Base-by-base conservation (phyloP, 192 early-diverging fungal species). In the Coemansia sp. region DNA sequence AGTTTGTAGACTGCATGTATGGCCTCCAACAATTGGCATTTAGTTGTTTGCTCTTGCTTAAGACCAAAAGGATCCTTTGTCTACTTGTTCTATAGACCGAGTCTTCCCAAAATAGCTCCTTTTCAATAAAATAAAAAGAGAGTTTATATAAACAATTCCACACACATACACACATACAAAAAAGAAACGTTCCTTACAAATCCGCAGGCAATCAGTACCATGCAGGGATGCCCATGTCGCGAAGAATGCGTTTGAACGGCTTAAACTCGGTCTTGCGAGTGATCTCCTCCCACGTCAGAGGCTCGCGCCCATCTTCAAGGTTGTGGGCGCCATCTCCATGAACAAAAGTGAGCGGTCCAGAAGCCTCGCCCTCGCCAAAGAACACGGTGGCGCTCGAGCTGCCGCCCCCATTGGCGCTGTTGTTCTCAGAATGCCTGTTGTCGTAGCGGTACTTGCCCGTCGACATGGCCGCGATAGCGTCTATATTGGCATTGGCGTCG, bases 191-290 rank as follows among this genome's bases (percentile, higher is more conserved):
- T n/a, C n/a, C n/a, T n/a, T n/a, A n/a, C n/a, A n/a, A n/a, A n/a
- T n/a, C n/a, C n/a, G n/a, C n/a, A n/a, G n/a, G n/a, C n/a, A 16
- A 3, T 16, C 71, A 80, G 60, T 80, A 80, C 77, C 77, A 80
- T 0, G 68, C 58, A 3, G 77, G 77, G 58, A 80, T 80, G 27
- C 71, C 71, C 77, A 80, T 80, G 8, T 80, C 77, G 18, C 71
- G 68, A 60, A 80, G 25, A 14, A 80, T 74, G 16, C 72, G 77
- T 65, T 80, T 80, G 58, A 67, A 80, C 16, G 65, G 77, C 48
- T 80, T 80, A 29, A 45, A 49, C 6, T 74, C 64, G 3, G 66
- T 62, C 65, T 80, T 80, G 23, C 62, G 65, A 0, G 68, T 50
- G 55, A 80, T 71, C 22, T 80, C 68, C 29, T 67, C 72, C 77